These are phyloP conservation scores for Plasmodium ovale DNA, from an alignment of 169 alveolate species.

Conservation along the genomic window DNA sequence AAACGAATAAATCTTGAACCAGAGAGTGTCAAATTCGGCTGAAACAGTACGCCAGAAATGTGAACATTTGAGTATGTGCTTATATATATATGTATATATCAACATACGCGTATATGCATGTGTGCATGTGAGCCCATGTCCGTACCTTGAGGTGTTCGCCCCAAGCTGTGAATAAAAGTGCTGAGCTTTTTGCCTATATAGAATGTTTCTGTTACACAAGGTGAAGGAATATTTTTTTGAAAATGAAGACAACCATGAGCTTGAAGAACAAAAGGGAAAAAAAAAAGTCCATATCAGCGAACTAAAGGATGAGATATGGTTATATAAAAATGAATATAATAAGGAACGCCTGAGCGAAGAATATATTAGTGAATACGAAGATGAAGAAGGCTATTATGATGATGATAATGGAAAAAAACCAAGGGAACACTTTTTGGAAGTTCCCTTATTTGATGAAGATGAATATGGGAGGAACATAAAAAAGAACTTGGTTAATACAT, in stretches of 20 bases:
- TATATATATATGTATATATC: too few relatives aligned
- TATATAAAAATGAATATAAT: constrained; percentile 57
- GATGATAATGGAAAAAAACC: constrained; percentile 38
- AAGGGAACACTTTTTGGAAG: constrained; percentile 73
- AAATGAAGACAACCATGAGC: constrained; percentile 10
- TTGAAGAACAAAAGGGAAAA: constrained; percentile 26
- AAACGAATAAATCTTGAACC: too few relatives aligned
- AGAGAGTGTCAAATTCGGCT: too few relatives aligned
- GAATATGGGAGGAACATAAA: constrained; percentile 43
- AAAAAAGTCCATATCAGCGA: constrained; percentile 52
- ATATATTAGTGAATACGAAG: constrained; percentile 19
- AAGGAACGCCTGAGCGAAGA: constrained; percentile 45
- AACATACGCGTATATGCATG: too few relatives aligned
- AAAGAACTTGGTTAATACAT: constrained; percentile 42
- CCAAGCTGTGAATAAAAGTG: background rate
- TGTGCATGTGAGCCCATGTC: too few relatives aligned
- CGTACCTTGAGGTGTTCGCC: too few relatives aligned
- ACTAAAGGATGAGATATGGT: constrained; percentile 75
- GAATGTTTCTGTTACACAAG: constrained; percentile 35
- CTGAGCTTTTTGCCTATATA: background rate
- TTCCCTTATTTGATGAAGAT: constrained; percentile 76
- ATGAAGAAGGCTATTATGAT: constrained; percentile 24
- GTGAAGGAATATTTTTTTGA: constrained; percentile 41
- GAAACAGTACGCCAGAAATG: too few relatives aligned
- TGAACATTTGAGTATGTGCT: too few relatives aligned